A percentile compares a stretch with the other conserved stretches of the same genome.
phyloP scores from a whole-genome alignment of 2,329 filamentous ascomycete species.

The Paecilomyces formosus region DNA sequence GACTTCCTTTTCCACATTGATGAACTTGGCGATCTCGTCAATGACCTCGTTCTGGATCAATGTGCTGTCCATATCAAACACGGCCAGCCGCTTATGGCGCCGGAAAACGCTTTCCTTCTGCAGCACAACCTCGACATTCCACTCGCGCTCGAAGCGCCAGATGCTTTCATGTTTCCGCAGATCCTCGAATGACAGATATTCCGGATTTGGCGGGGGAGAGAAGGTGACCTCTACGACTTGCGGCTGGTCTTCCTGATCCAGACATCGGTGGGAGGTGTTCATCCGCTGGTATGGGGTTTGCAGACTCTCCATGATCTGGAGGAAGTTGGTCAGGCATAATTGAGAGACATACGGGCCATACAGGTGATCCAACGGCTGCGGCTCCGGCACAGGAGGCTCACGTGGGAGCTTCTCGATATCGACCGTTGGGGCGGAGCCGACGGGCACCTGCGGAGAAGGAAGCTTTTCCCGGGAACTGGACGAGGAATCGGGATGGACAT shows the following conservation, averaged over 20 bases:
- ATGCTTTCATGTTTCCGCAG: conserved; percentile 74
- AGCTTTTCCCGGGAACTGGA: conserved; percentile 29
- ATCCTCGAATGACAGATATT: conserved; percentile 52
- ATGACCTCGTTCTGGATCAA: conserved; percentile 97
- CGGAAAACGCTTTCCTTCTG: conserved; percentile 68
- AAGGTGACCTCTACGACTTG: conserved; percentile 48
- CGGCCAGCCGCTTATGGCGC: conserved; percentile 74
- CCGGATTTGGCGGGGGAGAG: conserved; percentile 41
- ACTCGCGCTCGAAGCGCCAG: conserved; percentile 77
- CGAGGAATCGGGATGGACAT: conserved; percentile 42
- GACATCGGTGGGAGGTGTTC: conserved; percentile 40
- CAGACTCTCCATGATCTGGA: conserved; percentile 43
- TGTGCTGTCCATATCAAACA: conserved; percentile 99
- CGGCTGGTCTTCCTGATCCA: conserved; percentile 41
- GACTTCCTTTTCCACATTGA: conserved; percentile 75
- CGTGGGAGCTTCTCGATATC: conserved; percentile 47
- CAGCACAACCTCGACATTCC: conserved; percentile 78
- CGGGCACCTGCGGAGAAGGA: conserved; percentile 32
- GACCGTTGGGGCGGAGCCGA: conserved; percentile 43
- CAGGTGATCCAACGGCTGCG: conserved; percentile 48
- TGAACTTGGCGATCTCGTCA: conserved; percentile 79
- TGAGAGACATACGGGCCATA: conserved; percentile 50
- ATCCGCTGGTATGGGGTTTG: conserved; percentile 43
- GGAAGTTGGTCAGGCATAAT: conserved; percentile 49
- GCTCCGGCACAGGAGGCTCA: conserved; percentile 47